Conservation (phyloP, 2,329 filamentous ascomycete genomes). For the Metarhizium rileyi region DNA sequence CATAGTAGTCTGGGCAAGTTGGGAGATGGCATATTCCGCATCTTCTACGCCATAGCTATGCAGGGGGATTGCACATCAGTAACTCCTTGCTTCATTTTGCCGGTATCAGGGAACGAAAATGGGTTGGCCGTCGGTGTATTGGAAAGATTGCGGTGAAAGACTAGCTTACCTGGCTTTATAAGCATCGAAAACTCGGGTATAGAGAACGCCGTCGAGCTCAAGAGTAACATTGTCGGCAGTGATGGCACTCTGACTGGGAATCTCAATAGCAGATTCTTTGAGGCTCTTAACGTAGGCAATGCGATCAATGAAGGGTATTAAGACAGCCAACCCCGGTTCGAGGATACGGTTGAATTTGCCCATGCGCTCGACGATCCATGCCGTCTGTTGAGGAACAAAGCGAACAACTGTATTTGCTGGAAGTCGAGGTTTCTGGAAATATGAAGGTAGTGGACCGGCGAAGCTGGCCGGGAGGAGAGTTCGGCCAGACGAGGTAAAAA, state of each 20-base stretch:
- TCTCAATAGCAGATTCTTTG: slow-evolving; percentile 94
- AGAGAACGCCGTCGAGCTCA: slow-evolving; percentile 90
- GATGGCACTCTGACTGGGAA: slow-evolving; percentile 94
- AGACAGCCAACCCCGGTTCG: slow-evolving; percentile 78
- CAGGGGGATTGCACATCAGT: background rate
- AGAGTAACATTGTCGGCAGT: slow-evolving; percentile 97
- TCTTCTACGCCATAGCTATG: slow-evolving; percentile 92
- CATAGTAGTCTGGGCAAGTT: slow-evolving; percentile 98
- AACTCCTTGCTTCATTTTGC: background rate
- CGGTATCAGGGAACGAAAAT: background rate
- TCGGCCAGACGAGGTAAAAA: slow-evolving; percentile 22
- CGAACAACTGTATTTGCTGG: slow-evolving; percentile 92
- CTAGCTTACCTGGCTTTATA: slow-evolving; percentile 79
- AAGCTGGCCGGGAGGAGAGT: slow-evolving; percentile 23
- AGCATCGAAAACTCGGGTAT: slow-evolving; percentile 92
- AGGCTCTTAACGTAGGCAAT: slow-evolving; percentile 97
- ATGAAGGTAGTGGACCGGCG: slow-evolving; percentile 45
- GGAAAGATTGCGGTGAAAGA: background rate
- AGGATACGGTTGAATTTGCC: slow-evolving; percentile 92
- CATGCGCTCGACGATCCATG: slow-evolving; percentile 99
- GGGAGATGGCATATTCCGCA: slow-evolving; percentile 95
- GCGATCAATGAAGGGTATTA: slow-evolving; percentile 84
- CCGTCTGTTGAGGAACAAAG: slow-evolving; percentile 98
- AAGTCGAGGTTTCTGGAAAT: slow-evolving; percentile 65
- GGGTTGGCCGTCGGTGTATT: background rate